Conservation (phyloP, 495 filamentous ascomycete genomes). For the Penicillium macrosclerotiorum region DNA sequence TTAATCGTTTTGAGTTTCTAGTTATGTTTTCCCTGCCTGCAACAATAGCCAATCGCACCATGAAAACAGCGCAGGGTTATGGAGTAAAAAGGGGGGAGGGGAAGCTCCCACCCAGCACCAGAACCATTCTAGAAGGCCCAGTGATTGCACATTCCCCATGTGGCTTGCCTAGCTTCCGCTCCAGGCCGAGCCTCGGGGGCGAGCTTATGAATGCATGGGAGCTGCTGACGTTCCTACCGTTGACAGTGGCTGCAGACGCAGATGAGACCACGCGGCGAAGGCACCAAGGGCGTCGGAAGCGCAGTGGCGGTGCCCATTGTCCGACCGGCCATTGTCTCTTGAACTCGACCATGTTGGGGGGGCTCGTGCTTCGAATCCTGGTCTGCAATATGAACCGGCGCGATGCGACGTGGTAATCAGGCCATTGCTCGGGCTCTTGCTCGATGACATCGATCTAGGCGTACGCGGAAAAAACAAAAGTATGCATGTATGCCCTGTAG, state of each 20-base stretch:
- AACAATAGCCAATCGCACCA: slow-evolving; percentile 1
- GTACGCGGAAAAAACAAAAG: background rate
- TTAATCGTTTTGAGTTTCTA: slow-evolving; percentile 2
- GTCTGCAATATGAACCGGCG: background rate
- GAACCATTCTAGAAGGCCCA: slow-evolving; percentile 22
- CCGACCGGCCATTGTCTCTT: no score
- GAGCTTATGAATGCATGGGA: background rate
- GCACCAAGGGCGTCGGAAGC: no score
- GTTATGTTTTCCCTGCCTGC: background rate
- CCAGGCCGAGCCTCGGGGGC: slow-evolving; percentile 7
- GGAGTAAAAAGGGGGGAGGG: background rate
- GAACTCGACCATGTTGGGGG: no score
- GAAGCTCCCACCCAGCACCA: slow-evolving; percentile 6
- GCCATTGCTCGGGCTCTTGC: background rate
- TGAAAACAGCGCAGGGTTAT: no score
- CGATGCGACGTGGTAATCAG: slow-evolving; percentile 9
- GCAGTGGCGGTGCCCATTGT: no score
- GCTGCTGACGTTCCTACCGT: slow-evolving; percentile 6
- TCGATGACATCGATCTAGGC: background rate
- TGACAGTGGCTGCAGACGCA: slow-evolving; percentile 11
- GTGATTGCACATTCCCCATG: slow-evolving; percentile 9
- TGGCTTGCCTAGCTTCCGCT: slow-evolving; percentile 14
- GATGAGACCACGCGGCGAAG: slow-evolving; percentile 9
- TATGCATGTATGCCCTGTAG: background rate
- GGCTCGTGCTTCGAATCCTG: slow-evolving; percentile 9